These are phyloP conservation scores for Alternaria ethzedia DNA, from an alignment of 2,329 filamentous ascomycete genomes.

Conservation along the genomic window DNA sequence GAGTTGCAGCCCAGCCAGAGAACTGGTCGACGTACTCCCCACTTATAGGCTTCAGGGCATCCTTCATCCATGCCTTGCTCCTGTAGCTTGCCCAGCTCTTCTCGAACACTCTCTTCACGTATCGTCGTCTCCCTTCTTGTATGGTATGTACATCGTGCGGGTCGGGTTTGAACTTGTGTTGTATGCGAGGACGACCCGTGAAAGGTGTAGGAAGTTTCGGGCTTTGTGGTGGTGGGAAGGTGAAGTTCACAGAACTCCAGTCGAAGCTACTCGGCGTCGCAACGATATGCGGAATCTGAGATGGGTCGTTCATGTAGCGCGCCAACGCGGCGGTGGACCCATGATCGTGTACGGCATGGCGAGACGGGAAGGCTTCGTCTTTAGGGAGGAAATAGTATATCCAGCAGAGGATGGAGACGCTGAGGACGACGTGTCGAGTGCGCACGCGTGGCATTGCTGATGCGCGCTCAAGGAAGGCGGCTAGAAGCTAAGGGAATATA, in stretches of 20 bases:
- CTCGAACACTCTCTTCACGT: constrained; percentile 47
- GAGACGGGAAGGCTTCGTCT: constrained; percentile 11
- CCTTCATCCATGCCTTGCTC: constrained; percentile 53
- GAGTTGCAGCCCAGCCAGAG: constrained; percentile 56
- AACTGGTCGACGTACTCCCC: constrained; percentile 50
- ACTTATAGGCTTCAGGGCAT: constrained; percentile 54
- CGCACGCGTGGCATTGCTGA: constrained; percentile 38
- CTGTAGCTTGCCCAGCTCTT: constrained; percentile 55
- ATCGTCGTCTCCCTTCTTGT: constrained; percentile 32
- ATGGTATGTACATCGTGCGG: constrained; percentile 18
- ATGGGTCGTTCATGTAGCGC: constrained; percentile 41
- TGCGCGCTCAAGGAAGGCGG: constrained; percentile 7
- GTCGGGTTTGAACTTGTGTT: constrained; percentile 36
- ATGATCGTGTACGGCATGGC: constrained; percentile 10
- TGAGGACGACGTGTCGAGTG: constrained; percentile 33
- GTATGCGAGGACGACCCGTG: constrained; percentile 42
- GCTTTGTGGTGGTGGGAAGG: constrained; percentile 33
- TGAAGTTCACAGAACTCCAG: constrained; percentile 40
- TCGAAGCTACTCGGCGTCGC: constrained; percentile 38
- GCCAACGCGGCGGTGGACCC: constrained; percentile 32
- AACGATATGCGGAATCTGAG: constrained; percentile 27
- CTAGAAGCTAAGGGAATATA: constrained; percentile 1
- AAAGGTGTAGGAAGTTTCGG: constrained; percentile 37
- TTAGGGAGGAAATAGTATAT: constrained; percentile 36
- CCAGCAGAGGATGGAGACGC: constrained; percentile 33